phyloP scores from a whole-genome alignment of 768 basidiomycete genomes.

The Rhodosporidiobolus odoratus region DNA sequence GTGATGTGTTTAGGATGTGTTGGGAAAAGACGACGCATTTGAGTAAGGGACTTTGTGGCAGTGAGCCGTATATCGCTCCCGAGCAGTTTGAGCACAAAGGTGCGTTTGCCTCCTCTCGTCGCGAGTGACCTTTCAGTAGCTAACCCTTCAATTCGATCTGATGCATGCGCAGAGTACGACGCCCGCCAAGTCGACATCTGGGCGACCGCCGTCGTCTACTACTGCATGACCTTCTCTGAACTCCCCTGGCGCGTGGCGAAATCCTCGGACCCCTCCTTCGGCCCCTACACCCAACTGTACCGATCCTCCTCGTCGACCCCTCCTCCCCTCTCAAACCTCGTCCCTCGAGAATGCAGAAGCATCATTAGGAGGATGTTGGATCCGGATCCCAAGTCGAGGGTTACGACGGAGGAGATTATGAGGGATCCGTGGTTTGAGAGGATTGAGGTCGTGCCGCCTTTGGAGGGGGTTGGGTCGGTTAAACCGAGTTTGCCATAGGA shows the following conservation, averaged over 20 bases:
- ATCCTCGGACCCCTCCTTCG: conserved; percentile 69
- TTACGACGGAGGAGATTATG: conserved; percentile 72
- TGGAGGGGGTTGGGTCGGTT: conserved; percentile 11
- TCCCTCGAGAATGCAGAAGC: conserved; percentile 73
- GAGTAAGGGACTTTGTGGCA: conserved; percentile 93
- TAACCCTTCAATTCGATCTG: not conserved
- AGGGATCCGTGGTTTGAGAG: conserved; percentile 34
- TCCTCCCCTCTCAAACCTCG: conserved; percentile 65
- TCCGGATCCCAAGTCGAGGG: conserved; percentile 74
- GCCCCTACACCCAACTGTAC: conserved; percentile 59
- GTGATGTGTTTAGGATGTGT: conserved; percentile 95
- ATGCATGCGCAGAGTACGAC: conserved; percentile 78
- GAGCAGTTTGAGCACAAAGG: conserved; percentile 96
- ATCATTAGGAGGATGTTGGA: conserved; percentile 91
- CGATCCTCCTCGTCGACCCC: conserved; percentile 32
- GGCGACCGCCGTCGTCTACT: conserved; percentile 95
- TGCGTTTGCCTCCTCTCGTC: conserved; percentile 51
- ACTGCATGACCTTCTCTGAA: conserved; percentile 94
- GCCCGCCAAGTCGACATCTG: conserved; percentile 95
- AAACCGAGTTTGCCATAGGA: conserved; percentile 5
- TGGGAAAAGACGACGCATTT: conserved; percentile 97
- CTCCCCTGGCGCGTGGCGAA: conserved; percentile 97
- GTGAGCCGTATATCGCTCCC: conserved; percentile 97
- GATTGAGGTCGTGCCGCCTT: conserved; percentile 32
- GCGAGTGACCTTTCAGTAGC: not conserved